Evolutionary conservation across 257 asterid genomes (phyloP), one percentile per base, ranked within the genome.

Genomic region (Primulina tabacum): DNA sequence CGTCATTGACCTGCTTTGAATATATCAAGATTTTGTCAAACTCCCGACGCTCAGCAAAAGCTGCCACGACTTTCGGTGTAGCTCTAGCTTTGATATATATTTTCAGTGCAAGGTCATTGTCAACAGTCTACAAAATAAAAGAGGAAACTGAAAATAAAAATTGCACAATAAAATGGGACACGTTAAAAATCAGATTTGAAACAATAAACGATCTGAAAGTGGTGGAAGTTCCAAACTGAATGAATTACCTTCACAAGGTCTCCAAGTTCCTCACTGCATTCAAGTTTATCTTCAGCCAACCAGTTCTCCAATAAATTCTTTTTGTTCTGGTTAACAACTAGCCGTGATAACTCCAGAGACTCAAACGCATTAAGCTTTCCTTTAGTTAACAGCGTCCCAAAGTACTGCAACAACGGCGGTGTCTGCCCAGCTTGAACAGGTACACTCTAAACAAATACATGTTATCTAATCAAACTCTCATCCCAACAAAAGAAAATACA

Each of bases 391-490:
- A 94, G 81, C 40, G 99, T 94, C 68, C 99, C 99, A 83, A 94
- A 94, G 70, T 91, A 94, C 83, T 94, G 99, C 83, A 94, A 86
- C 82, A 94, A 73, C 24, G 99, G 99, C 26, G 99, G 99, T 24
- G 99, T 94, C 83, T 91, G 97, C 75, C 99, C 98, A 79, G 97
- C 90, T 87, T 94, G 99, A 82, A 91, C 98, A 72, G 98, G 99
- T 75, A 94, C 99, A 75, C 99, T 94, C 99, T 94, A 84, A 78
- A 80, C n/a, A n/a, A 75, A 75, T 26, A 64, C 34, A 16, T 21
- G 53, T 50, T 18, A 64, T 55, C 30, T 28, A 59, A 71, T 52
- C 60, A 38, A 58, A 16, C 66, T 37, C 47, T 33, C 32, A 28
- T 56, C 61, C 21, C 16, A 66, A 12, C 69, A 59, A 18, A 59